phyloP scores from a whole-genome alignment of 129 eudicot species.

The Logfia minima region DNA sequence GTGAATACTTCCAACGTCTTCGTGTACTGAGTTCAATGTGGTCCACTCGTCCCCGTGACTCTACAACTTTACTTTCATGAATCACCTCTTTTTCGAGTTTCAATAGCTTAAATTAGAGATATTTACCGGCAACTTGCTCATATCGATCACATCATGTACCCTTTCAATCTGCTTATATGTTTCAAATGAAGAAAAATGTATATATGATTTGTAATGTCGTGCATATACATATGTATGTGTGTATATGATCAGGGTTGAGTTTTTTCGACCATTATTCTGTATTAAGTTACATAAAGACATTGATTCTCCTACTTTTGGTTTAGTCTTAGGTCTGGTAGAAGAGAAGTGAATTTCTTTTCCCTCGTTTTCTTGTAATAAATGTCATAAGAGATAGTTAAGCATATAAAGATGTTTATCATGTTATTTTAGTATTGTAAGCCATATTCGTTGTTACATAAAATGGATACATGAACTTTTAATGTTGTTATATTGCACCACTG shows the following conservation, averaged over 20 bases:
- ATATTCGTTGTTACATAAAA: background rate
- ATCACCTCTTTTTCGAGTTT: background rate
- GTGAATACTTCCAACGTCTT: constrained; percentile 86
- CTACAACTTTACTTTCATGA: constrained; percentile 31
- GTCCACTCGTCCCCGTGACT: constrained; percentile 62
- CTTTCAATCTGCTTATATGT: constrained; percentile 6
- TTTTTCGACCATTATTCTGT: constrained; percentile 22
- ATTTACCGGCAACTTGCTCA: constrained; percentile 23
- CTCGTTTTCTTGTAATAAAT: background rate
- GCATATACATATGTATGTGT: constrained; percentile 24
- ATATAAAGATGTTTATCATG: background rate
- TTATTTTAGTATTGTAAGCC: background rate
- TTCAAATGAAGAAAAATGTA: constrained; percentile 26
- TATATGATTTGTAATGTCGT: constrained; percentile 31
- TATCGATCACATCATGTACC: constrained; percentile 3
- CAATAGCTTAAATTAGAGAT: constrained; percentile 22
- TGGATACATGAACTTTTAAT: background rate
- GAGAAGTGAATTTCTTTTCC: background rate
- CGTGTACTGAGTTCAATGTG: constrained; percentile 81
- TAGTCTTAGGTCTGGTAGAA: background rate
- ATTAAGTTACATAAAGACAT: constrained; percentile 18
- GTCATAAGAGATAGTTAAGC: background rate
- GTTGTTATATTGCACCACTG: background rate
- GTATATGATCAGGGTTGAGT: constrained; percentile 16
- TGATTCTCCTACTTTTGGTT: background rate